Evolutionary conservation across 495 filamentous ascomycete species (phyloP).

Genomic region (Xylaria bambusicola): DNA sequence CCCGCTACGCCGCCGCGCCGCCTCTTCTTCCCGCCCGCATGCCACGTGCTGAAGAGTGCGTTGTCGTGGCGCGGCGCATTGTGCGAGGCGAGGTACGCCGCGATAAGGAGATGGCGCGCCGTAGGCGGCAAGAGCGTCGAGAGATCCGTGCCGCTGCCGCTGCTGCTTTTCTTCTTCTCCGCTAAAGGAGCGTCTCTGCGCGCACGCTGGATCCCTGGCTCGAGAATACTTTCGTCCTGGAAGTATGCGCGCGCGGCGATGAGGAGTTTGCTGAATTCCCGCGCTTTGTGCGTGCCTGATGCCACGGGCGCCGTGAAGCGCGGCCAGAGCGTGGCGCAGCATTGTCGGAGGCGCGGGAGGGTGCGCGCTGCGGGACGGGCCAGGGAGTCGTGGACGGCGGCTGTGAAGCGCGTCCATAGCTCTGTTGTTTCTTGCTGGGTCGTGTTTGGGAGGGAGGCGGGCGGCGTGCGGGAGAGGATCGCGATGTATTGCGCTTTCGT

Average conservation of each 20-base stretch:
- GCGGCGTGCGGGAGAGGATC: slow-evolving; percentile 61
- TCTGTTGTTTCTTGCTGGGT: slow-evolving; percentile 52
- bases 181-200: slow-evolving; percentile 11
- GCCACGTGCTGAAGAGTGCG: slow-evolving; percentile 80
- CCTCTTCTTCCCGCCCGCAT: slow-evolving; percentile 51
- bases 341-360: slow-evolving; percentile 58
- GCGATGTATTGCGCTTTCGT: slow-evolving; percentile 73
- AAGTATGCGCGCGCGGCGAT: slow-evolving; percentile 73
- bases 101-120: slow-evolving; percentile 78
- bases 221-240: slow-evolving; percentile 71
- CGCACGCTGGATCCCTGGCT: slow-evolving; percentile 65
- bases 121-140: slow-evolving; percentile 70
- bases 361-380: slow-evolving; percentile 66
- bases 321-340: slow-evolving; percentile 66
- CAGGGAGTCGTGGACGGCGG: slow-evolving; percentile 72
- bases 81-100: slow-evolving; percentile 89
- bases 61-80: slow-evolving; percentile 77
- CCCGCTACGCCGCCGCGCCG: slow-evolving; percentile 36
- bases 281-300: slow-evolving; percentile 63
- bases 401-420: slow-evolving; percentile 79
- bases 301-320: slow-evolving; percentile 68
- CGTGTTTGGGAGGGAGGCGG: slow-evolving; percentile 38
- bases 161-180: slow-evolving; percentile 15
- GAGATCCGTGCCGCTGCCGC: slow-evolving; percentile 30
- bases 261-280: slow-evolving; percentile 81